Evolutionary conservation across 2,329 filamentous ascomycete species (phyloP), one percentile per base, ranked within the genome.

Genomic region (Elsinoe fawcettii): DNA sequence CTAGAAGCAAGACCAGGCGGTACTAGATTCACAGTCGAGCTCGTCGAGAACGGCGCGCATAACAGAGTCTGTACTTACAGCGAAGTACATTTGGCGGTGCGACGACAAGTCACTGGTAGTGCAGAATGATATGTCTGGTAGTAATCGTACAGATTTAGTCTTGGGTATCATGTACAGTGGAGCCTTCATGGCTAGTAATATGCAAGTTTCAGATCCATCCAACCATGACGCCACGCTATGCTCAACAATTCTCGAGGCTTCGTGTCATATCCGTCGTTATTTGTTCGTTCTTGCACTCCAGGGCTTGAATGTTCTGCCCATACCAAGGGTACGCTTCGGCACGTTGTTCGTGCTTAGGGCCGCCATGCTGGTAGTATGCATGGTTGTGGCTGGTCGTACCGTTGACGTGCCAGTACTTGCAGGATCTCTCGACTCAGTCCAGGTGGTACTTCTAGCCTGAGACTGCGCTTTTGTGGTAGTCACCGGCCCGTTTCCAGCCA

Each of bases 221-320:
- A 16, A 14, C 11, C 44, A 27, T 27, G 34, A 53, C 49, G 49
- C 49, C 49, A 18, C 32, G 49, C 49, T 36, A 53, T 53, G 32
- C 20, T 37, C 9, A 37, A 14, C 34, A 37, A 36, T 23, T 12
- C 47, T 14, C 22, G 30, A 30, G 9, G 27, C 9, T 30, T 14
- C 34, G 16, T 53, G 18, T 53, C 30, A n/a, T 5, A 20, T 11
- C 34, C 18, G 11, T n/a, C 18, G 8, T 53, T 20, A 53, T 22
- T 53, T 53, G 20, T 53, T 53, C 32, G 49, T 37, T 18, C 65
- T 62, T 18, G 61, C 69, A 56, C 65, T 72, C 78, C 78, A 80
- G 1, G 75, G 75, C 60, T 77, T 73, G 70, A 81, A 73, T 55
- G 72, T 76, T 55, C 75, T 68, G 58, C 75, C 71, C 59, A 77